A percentile compares a stretch with the other conserved stretches of the same genome.
phyloP scores from a whole-genome alignment of 306 rosid genomes.

The Casuarina equisetifolia region DNA sequence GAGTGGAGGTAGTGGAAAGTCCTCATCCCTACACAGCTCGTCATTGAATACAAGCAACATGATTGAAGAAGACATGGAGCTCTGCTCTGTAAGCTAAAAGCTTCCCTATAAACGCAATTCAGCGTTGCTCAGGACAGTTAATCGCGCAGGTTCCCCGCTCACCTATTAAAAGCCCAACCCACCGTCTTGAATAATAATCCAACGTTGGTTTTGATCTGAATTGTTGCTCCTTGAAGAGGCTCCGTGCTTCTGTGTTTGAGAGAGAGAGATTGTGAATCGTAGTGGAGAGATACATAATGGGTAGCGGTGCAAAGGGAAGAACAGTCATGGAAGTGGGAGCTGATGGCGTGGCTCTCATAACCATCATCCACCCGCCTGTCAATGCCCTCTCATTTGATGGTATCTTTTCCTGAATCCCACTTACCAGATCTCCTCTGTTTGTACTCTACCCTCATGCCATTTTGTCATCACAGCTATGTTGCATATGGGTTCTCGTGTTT shows the following conservation, averaged over 20 bases:
- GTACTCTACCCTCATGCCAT: neutral
- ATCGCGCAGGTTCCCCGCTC: constrained; percentile 16
- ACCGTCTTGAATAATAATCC: neutral
- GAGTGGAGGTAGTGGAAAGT: neutral
- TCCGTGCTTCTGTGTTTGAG: neutral
- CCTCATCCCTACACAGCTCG: neutral
- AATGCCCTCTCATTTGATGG: constrained; percentile 95
- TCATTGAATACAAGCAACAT: neutral
- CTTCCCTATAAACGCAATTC: neutral
- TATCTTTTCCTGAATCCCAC: constrained; percentile 9
- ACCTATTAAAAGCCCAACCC: neutral
- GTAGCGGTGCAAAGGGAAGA: constrained; percentile 51
- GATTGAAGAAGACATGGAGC: neutral
- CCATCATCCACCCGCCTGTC: constrained; percentile 92
- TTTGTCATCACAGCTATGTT: neutral
- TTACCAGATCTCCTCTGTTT: neutral
- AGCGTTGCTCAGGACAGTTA: neutral
- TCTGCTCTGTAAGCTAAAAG: constrained; percentile 4
- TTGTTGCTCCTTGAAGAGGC: neutral
- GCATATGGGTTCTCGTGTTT: neutral
- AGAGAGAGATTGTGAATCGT: neutral
- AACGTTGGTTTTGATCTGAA: no score
- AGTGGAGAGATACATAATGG: constrained; percentile 38
- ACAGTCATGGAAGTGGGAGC: constrained; percentile 73
- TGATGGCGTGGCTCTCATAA: constrained; percentile 89